phyloP scores from a whole-genome alignment of 495 filamentous ascomycete genomes.

The Chlorociboria aeruginascens region DNA sequence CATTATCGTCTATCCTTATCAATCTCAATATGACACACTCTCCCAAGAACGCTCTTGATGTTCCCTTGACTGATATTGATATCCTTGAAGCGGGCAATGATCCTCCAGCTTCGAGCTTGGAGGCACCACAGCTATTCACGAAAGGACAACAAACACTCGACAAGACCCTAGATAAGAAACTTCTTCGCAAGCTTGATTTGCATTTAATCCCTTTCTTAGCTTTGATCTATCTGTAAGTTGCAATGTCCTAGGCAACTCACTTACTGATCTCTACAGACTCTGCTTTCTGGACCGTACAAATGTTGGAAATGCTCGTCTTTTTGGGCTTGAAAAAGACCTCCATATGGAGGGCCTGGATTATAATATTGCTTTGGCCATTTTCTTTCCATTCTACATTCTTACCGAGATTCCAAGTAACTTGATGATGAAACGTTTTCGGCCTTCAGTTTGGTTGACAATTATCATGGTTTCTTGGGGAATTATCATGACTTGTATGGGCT shows the following conservation, averaged over 20 bases:
- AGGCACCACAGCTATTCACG: too few species aligned
- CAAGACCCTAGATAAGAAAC: slow-evolving; percentile 22
- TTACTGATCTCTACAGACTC: slow-evolving; percentile 13
- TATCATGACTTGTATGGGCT: slow-evolving; percentile 52
- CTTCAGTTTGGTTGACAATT: slow-evolving; percentile 46
- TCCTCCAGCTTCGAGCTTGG: too few species aligned
- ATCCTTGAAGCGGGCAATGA: too few species aligned
- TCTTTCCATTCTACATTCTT: slow-evolving; percentile 55
- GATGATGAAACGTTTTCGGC: slow-evolving; percentile 47
- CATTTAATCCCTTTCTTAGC: slow-evolving; percentile 40
- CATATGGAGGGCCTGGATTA: slow-evolving; percentile 32
- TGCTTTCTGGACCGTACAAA: slow-evolving; percentile 49
- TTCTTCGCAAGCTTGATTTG: slow-evolving; percentile 38
- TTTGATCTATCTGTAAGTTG: slow-evolving; percentile 31
- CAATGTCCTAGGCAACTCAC: neutral
- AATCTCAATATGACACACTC: too few species aligned
- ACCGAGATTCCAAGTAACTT: slow-evolving; percentile 58
- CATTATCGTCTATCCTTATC: too few species aligned
- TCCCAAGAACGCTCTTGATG: too few species aligned
- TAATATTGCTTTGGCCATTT: slow-evolving; percentile 51
- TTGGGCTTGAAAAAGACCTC: slow-evolving; percentile 44
- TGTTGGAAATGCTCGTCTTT: slow-evolving; percentile 65
- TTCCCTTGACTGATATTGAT: too few species aligned
- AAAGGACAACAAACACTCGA: neutral
- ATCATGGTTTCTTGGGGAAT: slow-evolving; percentile 48